Conservation (phyloP, 2,329 filamentous ascomycete species). For the Aquanectria penicillioides region DNA sequence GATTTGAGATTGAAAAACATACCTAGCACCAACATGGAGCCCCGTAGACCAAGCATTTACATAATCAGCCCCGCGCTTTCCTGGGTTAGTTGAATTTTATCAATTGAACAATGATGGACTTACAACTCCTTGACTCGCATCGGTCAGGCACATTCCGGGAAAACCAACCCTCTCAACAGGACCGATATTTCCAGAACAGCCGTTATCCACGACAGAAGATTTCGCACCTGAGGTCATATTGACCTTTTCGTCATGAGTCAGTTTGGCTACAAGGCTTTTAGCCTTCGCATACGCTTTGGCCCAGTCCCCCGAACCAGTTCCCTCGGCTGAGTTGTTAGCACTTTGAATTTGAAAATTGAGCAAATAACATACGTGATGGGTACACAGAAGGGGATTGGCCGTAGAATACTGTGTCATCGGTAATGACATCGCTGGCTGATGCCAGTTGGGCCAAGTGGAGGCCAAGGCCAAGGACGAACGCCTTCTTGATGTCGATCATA, state of each 20-base stretch:
- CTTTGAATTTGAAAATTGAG: too few relatives aligned
- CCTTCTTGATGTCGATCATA: neutral
- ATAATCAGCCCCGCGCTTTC: neutral
- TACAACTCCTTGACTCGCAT: neutral
- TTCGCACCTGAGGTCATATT: neutral
- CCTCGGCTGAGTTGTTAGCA: neutral
- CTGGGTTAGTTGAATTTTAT: neutral
- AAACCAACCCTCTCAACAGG: neutral
- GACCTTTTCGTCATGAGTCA: conserved; percentile 3
- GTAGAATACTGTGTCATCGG: neutral
- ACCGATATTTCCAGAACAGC: neutral
- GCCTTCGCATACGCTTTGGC: neutral
- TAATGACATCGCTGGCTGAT: neutral
- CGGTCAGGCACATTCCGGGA: conserved; percentile 5
- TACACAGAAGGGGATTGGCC: conserved; percentile 3
- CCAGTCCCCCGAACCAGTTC: neutral
- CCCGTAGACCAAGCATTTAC: conserved; percentile 5
- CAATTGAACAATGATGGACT: neutral
- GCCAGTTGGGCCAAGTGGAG: neutral
- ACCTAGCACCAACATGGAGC: conserved; percentile 3
- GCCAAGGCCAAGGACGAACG: neutral
- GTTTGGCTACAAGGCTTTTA: neutral
- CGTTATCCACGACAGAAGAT: neutral
- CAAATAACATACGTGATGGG: neutral
- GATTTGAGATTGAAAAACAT: neutral